A percentile compares a stretch with the other conserved stretches of the same genome.
phyloP scores from a whole-genome alignment of 768 basidiomycete species.

The Phanerochaete sordida region DNA sequence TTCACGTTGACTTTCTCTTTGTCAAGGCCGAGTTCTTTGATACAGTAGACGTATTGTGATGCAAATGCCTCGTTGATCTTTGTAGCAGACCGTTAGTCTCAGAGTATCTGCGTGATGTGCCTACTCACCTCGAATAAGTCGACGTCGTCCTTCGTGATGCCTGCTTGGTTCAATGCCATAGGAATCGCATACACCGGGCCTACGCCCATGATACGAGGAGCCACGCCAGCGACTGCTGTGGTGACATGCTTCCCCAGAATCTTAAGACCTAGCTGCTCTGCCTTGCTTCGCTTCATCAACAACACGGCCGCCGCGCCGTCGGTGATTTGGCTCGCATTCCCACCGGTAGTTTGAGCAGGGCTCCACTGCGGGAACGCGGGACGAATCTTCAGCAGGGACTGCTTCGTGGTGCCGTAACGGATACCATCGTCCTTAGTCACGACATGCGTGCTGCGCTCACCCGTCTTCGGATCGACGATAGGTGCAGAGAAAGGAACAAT shows the following conservation, averaged over 20 bases:
- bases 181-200: constrained; percentile 86
- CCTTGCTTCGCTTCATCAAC: constrained; percentile 77
- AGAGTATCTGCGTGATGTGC: background rate
- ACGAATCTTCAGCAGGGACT: constrained; percentile 57
- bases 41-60: constrained; percentile 73
- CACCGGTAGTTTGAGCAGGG: constrained; percentile 69
- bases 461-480: constrained; percentile 53
- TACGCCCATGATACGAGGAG: constrained; percentile 86
- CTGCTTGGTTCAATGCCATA: constrained; percentile 62
- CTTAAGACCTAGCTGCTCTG: constrained; percentile 66
- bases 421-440: constrained; percentile 77
- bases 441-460: constrained; percentile 47
- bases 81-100: background rate
- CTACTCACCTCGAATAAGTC: constrained; percentile 80
- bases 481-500: constrained; percentile 75
- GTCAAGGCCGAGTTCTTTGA: constrained; percentile 62
- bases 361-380: constrained; percentile 86
- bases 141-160: constrained; percentile 64
- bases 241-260: constrained; percentile 78
- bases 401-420: constrained; percentile 68
- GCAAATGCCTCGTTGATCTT: constrained; percentile 94
- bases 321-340: constrained; percentile 83
- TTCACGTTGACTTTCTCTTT: constrained; percentile 79
- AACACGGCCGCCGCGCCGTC: constrained; percentile 82
- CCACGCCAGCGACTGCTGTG: constrained; percentile 68